Conservation (phyloP, 331 rosid species). For the Quercus phellos region DNA sequence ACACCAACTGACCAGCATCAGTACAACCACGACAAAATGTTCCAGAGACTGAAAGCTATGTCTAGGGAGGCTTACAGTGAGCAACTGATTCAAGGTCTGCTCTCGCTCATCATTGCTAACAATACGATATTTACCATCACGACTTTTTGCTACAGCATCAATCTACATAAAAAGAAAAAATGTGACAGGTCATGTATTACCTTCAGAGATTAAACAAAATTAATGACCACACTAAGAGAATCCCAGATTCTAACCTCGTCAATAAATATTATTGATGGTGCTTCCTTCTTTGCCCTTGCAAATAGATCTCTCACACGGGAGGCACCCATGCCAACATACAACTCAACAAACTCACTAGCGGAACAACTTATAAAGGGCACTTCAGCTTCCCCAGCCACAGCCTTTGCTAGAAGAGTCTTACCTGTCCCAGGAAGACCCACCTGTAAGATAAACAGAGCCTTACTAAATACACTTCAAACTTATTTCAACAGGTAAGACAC, state of each 20-base stretch:
- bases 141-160: conserved; percentile 99
- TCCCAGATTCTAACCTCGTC: conserved; percentile 63
- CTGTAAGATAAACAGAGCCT: conserved; percentile 47
- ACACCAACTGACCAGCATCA: conserved; percentile 18
- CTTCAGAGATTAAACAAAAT: conserved; percentile 16
- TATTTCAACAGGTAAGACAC: background rate
- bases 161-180: conserved; percentile 52
- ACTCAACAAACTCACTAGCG: conserved; percentile 97
- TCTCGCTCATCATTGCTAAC: conserved; percentile 98
- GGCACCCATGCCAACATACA: conserved; percentile 99
- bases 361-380: conserved; percentile 97
- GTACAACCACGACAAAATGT: conserved; percentile 5
- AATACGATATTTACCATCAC: conserved; percentile 93
- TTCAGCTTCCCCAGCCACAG: conserved; percentile 98
- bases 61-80: conserved; percentile 62
- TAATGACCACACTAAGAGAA: conserved; percentile 3
- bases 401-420: conserved; percentile 98
- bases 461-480: conserved; percentile 12
- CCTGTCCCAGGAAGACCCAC: conserved; percentile 99
- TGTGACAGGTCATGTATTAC: conserved; percentile 5
- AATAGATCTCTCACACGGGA: conserved; percentile 99
- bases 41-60: conserved; percentile 17
- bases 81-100: conserved; percentile 97
- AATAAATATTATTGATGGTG: conserved; percentile 90
- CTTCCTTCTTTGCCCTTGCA: conserved; percentile 98